Percentiles rank a stretch among this genome's conserved stretches.
Conservation (phyloP, 768 basidiomycete species). For the Pisolithus microcarpus region DNA sequence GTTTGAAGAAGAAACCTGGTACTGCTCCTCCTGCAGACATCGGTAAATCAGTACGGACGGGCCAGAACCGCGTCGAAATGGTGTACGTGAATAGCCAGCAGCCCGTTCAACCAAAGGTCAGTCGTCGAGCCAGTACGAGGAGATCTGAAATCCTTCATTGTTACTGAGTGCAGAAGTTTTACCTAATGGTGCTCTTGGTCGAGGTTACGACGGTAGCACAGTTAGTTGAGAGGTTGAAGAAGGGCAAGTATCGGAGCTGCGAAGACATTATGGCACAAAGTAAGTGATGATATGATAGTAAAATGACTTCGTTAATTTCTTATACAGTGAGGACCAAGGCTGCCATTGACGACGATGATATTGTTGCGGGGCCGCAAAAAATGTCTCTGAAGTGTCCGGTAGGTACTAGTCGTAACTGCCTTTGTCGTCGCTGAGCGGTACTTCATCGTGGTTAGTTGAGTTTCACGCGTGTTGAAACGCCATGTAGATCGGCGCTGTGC, state of each 20-base stretch:
- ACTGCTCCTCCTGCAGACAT: slow-evolving; percentile 87
- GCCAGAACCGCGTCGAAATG: slow-evolving; percentile 72
- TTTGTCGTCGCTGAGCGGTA: not conserved
- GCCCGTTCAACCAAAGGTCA: slow-evolving; percentile 64
- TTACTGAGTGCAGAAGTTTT: slow-evolving; percentile 61
- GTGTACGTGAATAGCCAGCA: slow-evolving; percentile 87
- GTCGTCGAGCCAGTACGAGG: slow-evolving; percentile 7
- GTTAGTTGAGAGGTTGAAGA: slow-evolving; percentile 62
- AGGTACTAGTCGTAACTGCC: slow-evolving; percentile 24
- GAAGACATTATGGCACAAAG: slow-evolving; percentile 62
- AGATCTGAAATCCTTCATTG: slow-evolving; percentile 3
- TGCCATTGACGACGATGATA: slow-evolving; percentile 77
- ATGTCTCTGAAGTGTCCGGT: slow-evolving; percentile 95
- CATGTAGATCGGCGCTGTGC: slow-evolving; percentile 82
- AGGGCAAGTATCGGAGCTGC: slow-evolving; percentile 55
- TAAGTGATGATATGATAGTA: slow-evolving; percentile 30
- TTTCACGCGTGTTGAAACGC: slow-evolving; percentile 75
- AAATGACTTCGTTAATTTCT: slow-evolving; percentile 1
- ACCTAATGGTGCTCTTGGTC: slow-evolving; percentile 76
- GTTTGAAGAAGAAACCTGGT: slow-evolving; percentile 91
- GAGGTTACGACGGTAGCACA: slow-evolving; percentile 65
- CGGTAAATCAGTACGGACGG: slow-evolving; percentile 32
- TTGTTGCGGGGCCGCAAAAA: slow-evolving; percentile 81
- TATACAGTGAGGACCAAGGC: slow-evolving; percentile 46
- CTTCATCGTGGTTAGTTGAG: slow-evolving; percentile 49